Evolutionary conservation across 768 basidiomycete species (phyloP), one percentile per base, ranked within the genome.

Genomic region (Boletus pseudo-olivaceus): DNA sequence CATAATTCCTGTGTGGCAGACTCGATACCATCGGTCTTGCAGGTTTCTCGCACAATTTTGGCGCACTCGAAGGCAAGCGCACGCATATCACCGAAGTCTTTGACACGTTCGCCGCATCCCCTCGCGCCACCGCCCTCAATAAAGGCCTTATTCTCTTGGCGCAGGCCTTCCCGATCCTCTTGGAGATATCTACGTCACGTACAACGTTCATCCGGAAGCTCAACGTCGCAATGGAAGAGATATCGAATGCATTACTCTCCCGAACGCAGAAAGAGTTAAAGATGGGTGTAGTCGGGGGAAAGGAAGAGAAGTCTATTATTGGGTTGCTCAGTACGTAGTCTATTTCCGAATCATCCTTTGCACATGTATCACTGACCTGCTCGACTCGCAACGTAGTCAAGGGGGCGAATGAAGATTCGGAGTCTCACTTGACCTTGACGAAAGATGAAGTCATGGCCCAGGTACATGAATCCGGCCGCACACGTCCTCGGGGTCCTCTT

Each of bases 21-120:
- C 43, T 44, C 27, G 43, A 44, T 8, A 19, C n/a, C 0, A 29
- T 44, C 23, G 4, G 23, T 23, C 23, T 23, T 23, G 23, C 23
- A 23, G 23, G 23, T 23, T 23, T 23, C 23, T 23, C 23, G 2
- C 23, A 23, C 23, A 23, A 23, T 23, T 23, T 23, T 23, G 23
- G 23, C 23, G 23, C 11, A 84, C 59, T 29, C 73, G 74, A 79
- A 12, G 82, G 82, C 4, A 74, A 79, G 49, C 63, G 62, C n/a
- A 68, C 78, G 3, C 55, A 72, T 5, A 70, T 83, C 14, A 67
- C 73, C 4, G 69, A 75, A 9, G 67, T 72, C 7, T 77, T 81
- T 34, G 73, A 76, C 17, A 61, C 69, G 0, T 71, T 78, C 51
- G 35, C 27, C 9, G 54, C 58, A 15, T 61, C 72, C 7, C 56